Evolutionary conservation across 2,329 filamentous ascomycete genomes (phyloP).

Genomic region (Zymoseptoria ardabiliae): DNA sequence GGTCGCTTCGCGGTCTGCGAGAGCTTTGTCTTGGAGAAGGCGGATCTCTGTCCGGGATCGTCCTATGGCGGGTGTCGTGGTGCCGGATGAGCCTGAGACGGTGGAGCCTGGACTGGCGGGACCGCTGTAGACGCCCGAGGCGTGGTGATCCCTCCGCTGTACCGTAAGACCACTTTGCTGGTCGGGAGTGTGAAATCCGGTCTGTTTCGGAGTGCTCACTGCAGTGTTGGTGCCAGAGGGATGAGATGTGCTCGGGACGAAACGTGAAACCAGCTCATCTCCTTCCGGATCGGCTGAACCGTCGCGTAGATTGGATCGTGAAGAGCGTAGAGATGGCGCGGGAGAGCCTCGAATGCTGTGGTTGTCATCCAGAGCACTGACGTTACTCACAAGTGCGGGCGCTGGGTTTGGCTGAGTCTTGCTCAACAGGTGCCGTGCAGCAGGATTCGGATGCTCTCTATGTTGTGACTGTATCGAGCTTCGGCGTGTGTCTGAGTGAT

Average conservation of each 20-base stretch:
- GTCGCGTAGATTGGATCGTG: conserved; percentile 17
- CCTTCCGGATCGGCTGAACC: conserved; percentile 11
- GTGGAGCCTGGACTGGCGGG: conserved; percentile 25
- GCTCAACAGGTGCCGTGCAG: conserved; percentile 19
- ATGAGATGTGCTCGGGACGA: conserved; percentile 26
- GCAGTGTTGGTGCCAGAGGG: conserved; percentile 24
- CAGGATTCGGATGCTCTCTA: conserved; percentile 22
- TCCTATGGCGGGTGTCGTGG: conserved; percentile 25
- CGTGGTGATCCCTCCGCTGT: conserved; percentile 2
- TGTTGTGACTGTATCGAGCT: conserved; percentile 12
- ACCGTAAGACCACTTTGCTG: conserved; percentile 18
- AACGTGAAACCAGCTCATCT: conserved; percentile 28
- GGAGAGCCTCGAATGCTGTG: conserved; percentile 26
- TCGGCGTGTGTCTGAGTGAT: not conserved
- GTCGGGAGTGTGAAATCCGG: conserved; percentile 23
- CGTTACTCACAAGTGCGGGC: conserved; percentile 26
- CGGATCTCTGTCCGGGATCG: conserved; percentile 27
- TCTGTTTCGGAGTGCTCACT: conserved; percentile 24
- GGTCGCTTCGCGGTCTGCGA: conserved; percentile 25
- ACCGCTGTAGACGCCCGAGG: conserved; percentile 14
- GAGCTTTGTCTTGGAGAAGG: conserved; percentile 28
- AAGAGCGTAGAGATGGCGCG: conserved; percentile 22
- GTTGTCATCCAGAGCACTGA: conserved; percentile 25
- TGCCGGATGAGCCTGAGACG: conserved; percentile 23
- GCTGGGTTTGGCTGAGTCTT: conserved; percentile 20